These are phyloP conservation scores for Mollisia scopiformis DNA, from an alignment of 2,329 filamentous ascomycete species.

Conservation along the genomic window DNA sequence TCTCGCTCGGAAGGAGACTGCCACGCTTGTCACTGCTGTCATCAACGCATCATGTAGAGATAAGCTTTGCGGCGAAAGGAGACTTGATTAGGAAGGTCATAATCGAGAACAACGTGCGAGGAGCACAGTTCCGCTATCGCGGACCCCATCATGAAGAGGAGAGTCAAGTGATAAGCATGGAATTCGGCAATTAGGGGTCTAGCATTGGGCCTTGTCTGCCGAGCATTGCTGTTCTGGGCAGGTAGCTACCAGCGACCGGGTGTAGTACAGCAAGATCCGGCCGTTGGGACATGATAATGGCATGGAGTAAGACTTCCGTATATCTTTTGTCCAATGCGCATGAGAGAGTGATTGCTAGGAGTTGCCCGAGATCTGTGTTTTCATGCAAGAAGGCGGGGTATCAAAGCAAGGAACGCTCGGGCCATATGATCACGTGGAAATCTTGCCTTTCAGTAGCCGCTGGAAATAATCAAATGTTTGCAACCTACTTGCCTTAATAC, in stretches of 20 bases:
- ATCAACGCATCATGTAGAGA: not conserved
- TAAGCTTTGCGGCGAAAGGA: not conserved
- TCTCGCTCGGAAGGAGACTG: not conserved
- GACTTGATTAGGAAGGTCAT: not conserved
- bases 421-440: too few relatives aligned
- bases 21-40: not conserved
- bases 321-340: not conserved
- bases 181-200: not conserved
- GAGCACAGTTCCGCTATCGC: not conserved
- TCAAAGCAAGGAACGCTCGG: too few relatives aligned
- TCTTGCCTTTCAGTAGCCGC: too few relatives aligned
- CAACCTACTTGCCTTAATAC: too few relatives aligned
- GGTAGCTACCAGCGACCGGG: not conserved
- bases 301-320: not conserved
- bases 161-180: not conserved
- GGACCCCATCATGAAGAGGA: not conserved
- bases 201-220: not conserved
- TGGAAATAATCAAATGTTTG: too few relatives aligned
- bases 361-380: too few relatives aligned
- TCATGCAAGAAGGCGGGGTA: not conserved
- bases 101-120: not conserved
- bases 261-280: not conserved
- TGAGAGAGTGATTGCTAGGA: not conserved
- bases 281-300: not conserved
- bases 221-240: not conserved